Evolutionary conservation across 2,329 filamentous ascomycete genomes (phyloP), one percentile per base, ranked within the genome.

Genomic region (Metarhizium anisopliae): DNA sequence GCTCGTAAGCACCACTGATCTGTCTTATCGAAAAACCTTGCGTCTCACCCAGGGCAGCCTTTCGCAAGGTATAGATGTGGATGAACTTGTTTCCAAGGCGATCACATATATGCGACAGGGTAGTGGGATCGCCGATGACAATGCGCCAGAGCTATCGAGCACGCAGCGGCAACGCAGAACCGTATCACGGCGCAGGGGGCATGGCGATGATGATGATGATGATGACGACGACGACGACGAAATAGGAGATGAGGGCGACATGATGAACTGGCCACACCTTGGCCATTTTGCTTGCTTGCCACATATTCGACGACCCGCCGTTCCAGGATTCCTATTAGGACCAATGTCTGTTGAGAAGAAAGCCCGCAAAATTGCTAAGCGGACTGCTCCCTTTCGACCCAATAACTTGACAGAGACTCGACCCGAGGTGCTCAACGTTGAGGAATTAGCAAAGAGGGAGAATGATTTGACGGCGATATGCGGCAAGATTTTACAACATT

Each of bases 331-430:
- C 64, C 79, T 99, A 6, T 82, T 96, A 0, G 93, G 94, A 0
- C 93, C 93, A 0, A 74, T 97, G 1, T 95, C 91, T 0, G 83
- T 95, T 0, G 89, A 96, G 69, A 96, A 95, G 69, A 90, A 90
- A 65, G 77, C 80, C 7, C 84, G 92, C 14, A 85, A 85, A 60
- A 72, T 85, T 20, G 81, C 82, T 4, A 86, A 90, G 65, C 83
- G 91, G 45, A 84, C 81, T 63, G 88, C 85, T 0, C 81, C 83
- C 1, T 83, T 93, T 59, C 82, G 85, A 55, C 82, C 84, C 5
- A 83, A 87, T 55, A 83, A 84, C 54, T 75, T 87, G 7, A 79
- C 79, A 2, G 85, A 90, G 64, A 87, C 87, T 2, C 80, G 87
- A 18, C 93, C 94, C 0, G 83, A 95, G 66, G 86, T 95, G 25